These are phyloP conservation scores for Trametes cingulata DNA, from an alignment of 768 basidiomycete genomes.

Conservation along the genomic window DNA sequence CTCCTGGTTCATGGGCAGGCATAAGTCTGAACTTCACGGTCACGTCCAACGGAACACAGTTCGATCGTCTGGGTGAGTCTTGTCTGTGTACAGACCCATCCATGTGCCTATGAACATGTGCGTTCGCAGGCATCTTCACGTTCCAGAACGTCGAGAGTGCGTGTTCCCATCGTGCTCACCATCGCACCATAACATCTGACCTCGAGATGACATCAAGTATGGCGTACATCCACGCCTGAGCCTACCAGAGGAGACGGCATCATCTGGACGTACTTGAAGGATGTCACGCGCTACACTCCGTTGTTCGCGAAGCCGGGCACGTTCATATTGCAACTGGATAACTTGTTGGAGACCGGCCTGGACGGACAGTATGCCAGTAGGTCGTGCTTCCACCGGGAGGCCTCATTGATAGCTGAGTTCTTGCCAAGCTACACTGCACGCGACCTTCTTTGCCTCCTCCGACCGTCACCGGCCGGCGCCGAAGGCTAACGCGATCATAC, in stretches of 20 bases:
- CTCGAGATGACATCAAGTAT: conserved; percentile 45
- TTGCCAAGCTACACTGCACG: conserved; percentile 59
- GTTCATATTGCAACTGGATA: conserved; percentile 75
- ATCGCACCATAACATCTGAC: neutral
- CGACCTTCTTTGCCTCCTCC: conserved; percentile 72
- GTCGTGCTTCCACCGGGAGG: neutral
- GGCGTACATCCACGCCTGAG: conserved; percentile 82
- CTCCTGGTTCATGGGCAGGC: conserved; percentile 70
- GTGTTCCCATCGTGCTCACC: conserved; percentile 21
- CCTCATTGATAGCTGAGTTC: neutral
- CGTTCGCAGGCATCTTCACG: conserved; percentile 54
- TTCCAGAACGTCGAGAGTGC: conserved; percentile 78
- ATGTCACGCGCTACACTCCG: conserved; percentile 71
- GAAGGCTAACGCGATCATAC: conserved; percentile 65
- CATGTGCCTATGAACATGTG: neutral
- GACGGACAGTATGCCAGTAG: conserved; percentile 72
- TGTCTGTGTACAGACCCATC: neutral
- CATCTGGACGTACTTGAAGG: conserved; percentile 77
- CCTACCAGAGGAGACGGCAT: conserved; percentile 67
- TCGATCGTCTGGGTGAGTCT: conserved; percentile 47
- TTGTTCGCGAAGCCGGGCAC: conserved; percentile 68
- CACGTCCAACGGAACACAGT: conserved; percentile 77
- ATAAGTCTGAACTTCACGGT: conserved; percentile 77
- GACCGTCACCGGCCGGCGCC: conserved; percentile 54
- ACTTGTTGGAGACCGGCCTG: conserved; percentile 55